Percentiles rank a stretch among this genome's conserved stretches.
Evolutionary conservation across 345 rosid genomes (phyloP).

Genomic region (Hypericum perforatum): DNA sequence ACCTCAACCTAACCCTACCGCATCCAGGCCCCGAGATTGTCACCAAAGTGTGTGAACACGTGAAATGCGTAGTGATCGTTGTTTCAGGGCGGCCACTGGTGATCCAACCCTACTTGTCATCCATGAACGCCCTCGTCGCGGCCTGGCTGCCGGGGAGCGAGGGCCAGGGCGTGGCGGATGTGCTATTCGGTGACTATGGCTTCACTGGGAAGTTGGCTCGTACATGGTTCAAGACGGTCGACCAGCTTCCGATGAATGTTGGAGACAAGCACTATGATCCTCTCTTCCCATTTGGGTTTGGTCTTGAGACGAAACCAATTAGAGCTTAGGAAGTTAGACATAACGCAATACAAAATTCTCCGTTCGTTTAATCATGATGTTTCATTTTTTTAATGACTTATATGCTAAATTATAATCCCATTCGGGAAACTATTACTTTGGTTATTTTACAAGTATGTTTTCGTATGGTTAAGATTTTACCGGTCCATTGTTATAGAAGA

Average conservation of each 20-base stretch:
- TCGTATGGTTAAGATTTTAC: no score
- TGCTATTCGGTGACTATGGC: conserved; percentile 5
- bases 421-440: no score
- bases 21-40: neutral
- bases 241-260: conserved; percentile 8
- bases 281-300: conserved; percentile 8
- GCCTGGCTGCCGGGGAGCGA: conserved; percentile 5
- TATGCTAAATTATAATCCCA: no score
- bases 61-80: conserved; percentile 2
- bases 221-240: conserved; percentile 6
- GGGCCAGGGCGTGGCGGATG: conserved; percentile 6
- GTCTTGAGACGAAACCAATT: neutral
- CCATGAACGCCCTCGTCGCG: conserved; percentile 1
- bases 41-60: neutral
- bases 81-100: conserved; percentile 4
- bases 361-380: no score
- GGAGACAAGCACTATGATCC: conserved; percentile 6
- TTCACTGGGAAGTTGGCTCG: conserved; percentile 11
- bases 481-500: no score
- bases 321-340: no score
- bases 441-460: no score
- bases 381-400: no score
- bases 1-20: conserved; percentile 4
- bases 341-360: no score
- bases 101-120: neutral